Conservation (phyloP, 208 protist species). For the Blechomonas ayalai region DNA sequence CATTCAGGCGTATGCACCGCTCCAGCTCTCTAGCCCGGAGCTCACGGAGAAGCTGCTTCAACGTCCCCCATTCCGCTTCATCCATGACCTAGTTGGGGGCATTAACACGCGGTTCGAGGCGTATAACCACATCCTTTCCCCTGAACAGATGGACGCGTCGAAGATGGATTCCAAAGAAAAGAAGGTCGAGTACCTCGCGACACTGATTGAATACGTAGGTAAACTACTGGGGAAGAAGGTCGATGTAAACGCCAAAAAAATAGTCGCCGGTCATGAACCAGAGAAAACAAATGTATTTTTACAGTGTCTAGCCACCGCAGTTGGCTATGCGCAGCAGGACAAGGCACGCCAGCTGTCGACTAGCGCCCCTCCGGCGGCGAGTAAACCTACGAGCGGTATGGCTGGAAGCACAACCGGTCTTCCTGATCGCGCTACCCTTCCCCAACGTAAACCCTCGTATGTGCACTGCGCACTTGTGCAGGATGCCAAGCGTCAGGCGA, state of each 20-base stretch:
- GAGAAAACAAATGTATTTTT: slow-evolving; percentile 89
- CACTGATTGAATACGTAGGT: slow-evolving; percentile 62
- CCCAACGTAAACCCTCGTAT: neutral
- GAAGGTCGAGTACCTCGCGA: slow-evolving; percentile 78
- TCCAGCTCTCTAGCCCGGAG: slow-evolving; percentile 64
- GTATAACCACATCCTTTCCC: slow-evolving; percentile 63
- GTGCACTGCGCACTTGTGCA: no score
- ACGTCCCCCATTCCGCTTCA: slow-evolving; percentile 87
- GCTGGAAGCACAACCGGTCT: neutral
- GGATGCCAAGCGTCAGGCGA: no score
- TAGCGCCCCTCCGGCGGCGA: slow-evolving; percentile 1
- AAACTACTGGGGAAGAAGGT: slow-evolving; percentile 57
- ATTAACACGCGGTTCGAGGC: slow-evolving; percentile 69
- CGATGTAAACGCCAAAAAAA: slow-evolving; percentile 82
- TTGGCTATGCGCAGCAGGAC: slow-evolving; percentile 73
- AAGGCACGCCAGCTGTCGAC: slow-evolving; percentile 24
- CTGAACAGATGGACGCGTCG: slow-evolving; percentile 33
- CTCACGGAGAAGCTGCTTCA: slow-evolving; percentile 81
- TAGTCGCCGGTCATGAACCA: slow-evolving; percentile 78
- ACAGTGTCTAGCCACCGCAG: slow-evolving; percentile 68
- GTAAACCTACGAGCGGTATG: neutral
- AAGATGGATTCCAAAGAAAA: slow-evolving; percentile 80
- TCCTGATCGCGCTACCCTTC: neutral
- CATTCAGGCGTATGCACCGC: slow-evolving; percentile 52
- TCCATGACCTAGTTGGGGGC: slow-evolving; percentile 75